Evolutionary conservation across 2,329 filamentous ascomycete genomes (phyloP).

Genomic region (Thelonectria blattea): DNA sequence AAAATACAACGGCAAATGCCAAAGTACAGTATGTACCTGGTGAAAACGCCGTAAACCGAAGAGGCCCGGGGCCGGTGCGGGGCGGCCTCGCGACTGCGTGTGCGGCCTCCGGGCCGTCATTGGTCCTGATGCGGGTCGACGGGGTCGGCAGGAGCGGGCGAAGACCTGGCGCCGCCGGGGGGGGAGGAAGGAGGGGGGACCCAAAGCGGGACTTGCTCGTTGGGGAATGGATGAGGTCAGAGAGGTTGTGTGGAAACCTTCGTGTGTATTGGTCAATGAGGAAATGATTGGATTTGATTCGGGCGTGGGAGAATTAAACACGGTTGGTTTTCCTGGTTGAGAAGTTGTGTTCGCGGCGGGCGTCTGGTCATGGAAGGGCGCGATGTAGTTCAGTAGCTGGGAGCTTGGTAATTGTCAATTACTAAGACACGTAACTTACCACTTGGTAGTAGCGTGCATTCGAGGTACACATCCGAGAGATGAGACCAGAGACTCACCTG

Average conservation of each 20-base stretch:
- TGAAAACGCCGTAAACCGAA: slow-evolving; percentile 3
- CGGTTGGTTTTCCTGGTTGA: background rate
- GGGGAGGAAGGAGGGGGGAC: background rate
- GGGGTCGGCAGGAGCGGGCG: background rate
- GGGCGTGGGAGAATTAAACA: background rate
- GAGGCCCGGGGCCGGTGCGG: slow-evolving; percentile 30
- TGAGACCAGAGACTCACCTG: too few relatives aligned
- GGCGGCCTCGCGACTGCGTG: slow-evolving; percentile 18
- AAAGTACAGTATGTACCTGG: too few relatives aligned
- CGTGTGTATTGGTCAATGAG: background rate
- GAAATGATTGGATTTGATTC: too few relatives aligned
- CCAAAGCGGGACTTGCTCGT: background rate
- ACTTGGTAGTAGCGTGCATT: too few relatives aligned
- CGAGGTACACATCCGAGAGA: too few relatives aligned
- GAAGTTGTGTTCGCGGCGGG: too few relatives aligned
- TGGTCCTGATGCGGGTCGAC: slow-evolving; percentile 25
- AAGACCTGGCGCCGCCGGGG: background rate
- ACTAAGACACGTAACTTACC: too few relatives aligned
- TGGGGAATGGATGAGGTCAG: background rate
- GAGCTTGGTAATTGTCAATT: too few relatives aligned
- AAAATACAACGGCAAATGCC: too few relatives aligned
- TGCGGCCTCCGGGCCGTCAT: slow-evolving; percentile 29
- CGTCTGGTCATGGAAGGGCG: too few relatives aligned
- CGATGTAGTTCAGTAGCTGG: too few relatives aligned
- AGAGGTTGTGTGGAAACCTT: background rate